These are phyloP conservation scores for Karstenula rhodostoma DNA, from an alignment of 2,329 filamentous ascomycete species.

Conservation along the genomic window DNA sequence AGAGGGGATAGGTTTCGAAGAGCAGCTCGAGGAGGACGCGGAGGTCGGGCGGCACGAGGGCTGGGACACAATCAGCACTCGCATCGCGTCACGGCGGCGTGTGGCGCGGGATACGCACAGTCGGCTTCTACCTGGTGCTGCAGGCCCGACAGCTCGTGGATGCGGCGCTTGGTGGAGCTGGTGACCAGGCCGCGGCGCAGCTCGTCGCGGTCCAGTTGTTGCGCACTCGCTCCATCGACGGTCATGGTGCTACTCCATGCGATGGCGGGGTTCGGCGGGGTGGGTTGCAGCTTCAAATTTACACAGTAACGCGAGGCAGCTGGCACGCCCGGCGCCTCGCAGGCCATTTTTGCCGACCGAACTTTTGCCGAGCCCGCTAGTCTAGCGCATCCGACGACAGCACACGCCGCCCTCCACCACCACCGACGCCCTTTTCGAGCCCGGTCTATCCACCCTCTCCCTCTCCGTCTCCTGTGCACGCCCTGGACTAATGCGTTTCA, in stretches of 20 bases:
- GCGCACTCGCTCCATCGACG: slow-evolving; percentile 45
- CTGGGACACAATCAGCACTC: slow-evolving; percentile 24
- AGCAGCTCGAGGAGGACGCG: slow-evolving; percentile 72
- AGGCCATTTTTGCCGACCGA: slow-evolving; percentile 27
- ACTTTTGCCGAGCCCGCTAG: slow-evolving; percentile 35
- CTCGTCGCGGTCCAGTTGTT: slow-evolving; percentile 43
- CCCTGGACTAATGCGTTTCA: slow-evolving; percentile 42
- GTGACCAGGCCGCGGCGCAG: slow-evolving; percentile 54
- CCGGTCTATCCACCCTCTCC: slow-evolving; percentile 1
- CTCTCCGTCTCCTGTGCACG: slow-evolving; percentile 25
- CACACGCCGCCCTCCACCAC: slow-evolving; percentile 20
- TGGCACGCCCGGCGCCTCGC: slow-evolving; percentile 2
- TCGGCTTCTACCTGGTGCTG: slow-evolving; percentile 54
- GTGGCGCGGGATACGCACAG: slow-evolving; percentile 44
- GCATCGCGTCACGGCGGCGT: background rate
- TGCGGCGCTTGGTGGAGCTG: slow-evolving; percentile 59
- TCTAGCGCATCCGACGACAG: slow-evolving; percentile 26
- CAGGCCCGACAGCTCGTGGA: slow-evolving; percentile 54
- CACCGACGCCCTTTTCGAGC: slow-evolving; percentile 14
- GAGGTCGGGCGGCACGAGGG: slow-evolving; percentile 55
- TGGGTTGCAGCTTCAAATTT: slow-evolving; percentile 32
- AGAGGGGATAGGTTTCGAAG: slow-evolving; percentile 87
- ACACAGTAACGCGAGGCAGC: slow-evolving; percentile 22
- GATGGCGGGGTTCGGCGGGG: slow-evolving; percentile 38
- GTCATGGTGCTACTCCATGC: slow-evolving; percentile 47